Percentiles rank a stretch among this genome's conserved stretches.
phyloP scores from a whole-genome alignment of 495 filamentous ascomycete genomes.

The Chlorociboria aeruginascens region DNA sequence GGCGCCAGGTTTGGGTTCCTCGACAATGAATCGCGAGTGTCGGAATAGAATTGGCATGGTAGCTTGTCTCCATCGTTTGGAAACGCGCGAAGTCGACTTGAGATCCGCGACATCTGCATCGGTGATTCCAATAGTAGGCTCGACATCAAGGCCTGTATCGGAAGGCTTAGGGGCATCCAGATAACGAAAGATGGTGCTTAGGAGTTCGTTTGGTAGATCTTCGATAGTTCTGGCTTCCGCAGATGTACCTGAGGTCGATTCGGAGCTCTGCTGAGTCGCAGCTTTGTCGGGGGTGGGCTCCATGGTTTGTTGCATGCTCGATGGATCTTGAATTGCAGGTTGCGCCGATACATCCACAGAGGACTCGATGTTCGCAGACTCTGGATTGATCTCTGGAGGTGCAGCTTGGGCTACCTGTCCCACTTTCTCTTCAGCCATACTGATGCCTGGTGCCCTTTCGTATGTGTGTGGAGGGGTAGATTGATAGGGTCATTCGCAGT shows the following conservation, averaged over 20 bases:
- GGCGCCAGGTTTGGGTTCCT: conserved; percentile 1
- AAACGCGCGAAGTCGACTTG: conserved; percentile 30
- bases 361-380: too few relatives aligned
- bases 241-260: too few relatives aligned
- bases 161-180: conserved; percentile 26
- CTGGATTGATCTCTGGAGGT: too few relatives aligned
- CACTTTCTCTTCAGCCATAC: too few relatives aligned
- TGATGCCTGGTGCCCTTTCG: too few relatives aligned
- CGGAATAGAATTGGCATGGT: conserved; percentile 30
- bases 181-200: conserved; percentile 26
- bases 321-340: too few relatives aligned
- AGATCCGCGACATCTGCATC: conserved; percentile 15
- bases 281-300: not conserved
- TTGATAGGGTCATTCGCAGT: too few relatives aligned
- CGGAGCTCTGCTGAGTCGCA: not conserved
- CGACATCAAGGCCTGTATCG: conserved; percentile 25
- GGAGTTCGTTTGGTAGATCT: conserved; percentile 29
- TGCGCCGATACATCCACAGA: too few relatives aligned
- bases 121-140: conserved; percentile 22
- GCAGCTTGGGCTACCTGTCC: too few relatives aligned
- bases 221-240: conserved; percentile 11
- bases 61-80: conserved; percentile 27
- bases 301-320: too few relatives aligned
- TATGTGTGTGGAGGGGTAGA: too few relatives aligned
- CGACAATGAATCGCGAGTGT: conserved; percentile 17